Evolutionary conservation across 768 basidiomycete species (phyloP), one percentile per base, ranked within the genome.

Genomic region (Collybia mongolica): DNA sequence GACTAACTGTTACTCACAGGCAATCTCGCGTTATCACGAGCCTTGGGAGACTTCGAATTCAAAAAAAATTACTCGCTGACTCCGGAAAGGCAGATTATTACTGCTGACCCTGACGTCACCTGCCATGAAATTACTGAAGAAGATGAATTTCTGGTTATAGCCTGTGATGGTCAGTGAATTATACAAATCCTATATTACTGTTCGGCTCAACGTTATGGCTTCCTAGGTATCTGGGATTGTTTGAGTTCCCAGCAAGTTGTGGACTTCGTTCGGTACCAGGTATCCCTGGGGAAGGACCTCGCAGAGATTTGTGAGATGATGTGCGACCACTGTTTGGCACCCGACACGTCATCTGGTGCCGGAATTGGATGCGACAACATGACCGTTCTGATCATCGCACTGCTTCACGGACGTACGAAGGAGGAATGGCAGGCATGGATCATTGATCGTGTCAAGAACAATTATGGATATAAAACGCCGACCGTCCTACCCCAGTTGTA

Each of bases 361-460:
- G 97, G 97, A 11, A 91, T 98, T 55, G 97, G 97, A 17, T 98
- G 96, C 66, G 97, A 99, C 72, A 98, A 99, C 73, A 99, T 99
- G 97, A 99, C 97, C 0, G 74, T 97, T 43, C 79, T 98, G 58
- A 82, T 99, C 46, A 80, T 98, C 50, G 97, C 92, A 6, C 68
- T 99, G 39, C 79, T 95, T 26, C 80, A 89, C 54, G 95, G 91
- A 36, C 83, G 84, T 52, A 90, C 92, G n/a, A 82, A 86, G 65
- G 88, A 90, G 56, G 84, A 94, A 63, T 98, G 97, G 97, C 90
- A 90, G 61, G 65, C 78, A 32, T 98, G 96, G 96, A 68, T 99
- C 51, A 81, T 75, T 40, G 82, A 93, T 44, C 84, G 95, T 35
- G 90, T 95, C 41, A 78, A 91, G 63, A 77, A 75, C 18, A 74